These are phyloP conservation scores for Medicago truncatula DNA, from an alignment of 306 rosid species.

Conservation along the genomic window DNA sequence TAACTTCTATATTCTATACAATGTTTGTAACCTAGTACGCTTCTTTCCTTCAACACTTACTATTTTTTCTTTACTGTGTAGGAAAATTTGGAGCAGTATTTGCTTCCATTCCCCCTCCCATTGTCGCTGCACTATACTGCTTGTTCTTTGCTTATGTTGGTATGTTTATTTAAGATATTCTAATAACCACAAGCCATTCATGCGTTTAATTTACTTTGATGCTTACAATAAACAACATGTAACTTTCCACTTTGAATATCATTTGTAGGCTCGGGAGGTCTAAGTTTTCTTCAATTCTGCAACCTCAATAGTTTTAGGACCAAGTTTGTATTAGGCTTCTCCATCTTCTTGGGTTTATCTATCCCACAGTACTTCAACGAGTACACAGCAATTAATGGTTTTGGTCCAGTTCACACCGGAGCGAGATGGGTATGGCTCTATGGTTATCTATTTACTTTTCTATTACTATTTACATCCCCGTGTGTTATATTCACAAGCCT, in stretches of 20 bases:
- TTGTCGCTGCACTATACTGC: conserved; percentile 91
- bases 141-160: conserved; percentile 96
- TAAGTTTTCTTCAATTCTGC: conserved; percentile 96
- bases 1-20: background rate
- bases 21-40: background rate
- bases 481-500: background rate
- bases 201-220: conserved; percentile 26
- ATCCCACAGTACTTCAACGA: conserved; percentile 96
- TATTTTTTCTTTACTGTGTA: conserved; percentile 40
- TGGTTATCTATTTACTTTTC: background rate
- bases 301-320: conserved; percentile 95
- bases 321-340: conserved; percentile 84
- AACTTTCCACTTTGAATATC: conserved; percentile 2
- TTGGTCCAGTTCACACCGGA: conserved; percentile 87
- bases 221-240: conserved; percentile 8
- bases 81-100: conserved; percentile 98
- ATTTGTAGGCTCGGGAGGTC: conserved; percentile 75
- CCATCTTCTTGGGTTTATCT: conserved; percentile 91
- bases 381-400: conserved; percentile 76
- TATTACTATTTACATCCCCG: background rate
- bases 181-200: conserved; percentile 6
- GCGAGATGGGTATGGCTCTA: conserved; percentile 86
- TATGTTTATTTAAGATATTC: conserved; percentile 46
- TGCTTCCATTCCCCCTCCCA: conserved; percentile 93
- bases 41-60: conserved; percentile 3